These are phyloP conservation scores for Tolypocladium pustulatum DNA, from an alignment of 2,329 filamentous ascomycete species.

Conservation along the genomic window DNA sequence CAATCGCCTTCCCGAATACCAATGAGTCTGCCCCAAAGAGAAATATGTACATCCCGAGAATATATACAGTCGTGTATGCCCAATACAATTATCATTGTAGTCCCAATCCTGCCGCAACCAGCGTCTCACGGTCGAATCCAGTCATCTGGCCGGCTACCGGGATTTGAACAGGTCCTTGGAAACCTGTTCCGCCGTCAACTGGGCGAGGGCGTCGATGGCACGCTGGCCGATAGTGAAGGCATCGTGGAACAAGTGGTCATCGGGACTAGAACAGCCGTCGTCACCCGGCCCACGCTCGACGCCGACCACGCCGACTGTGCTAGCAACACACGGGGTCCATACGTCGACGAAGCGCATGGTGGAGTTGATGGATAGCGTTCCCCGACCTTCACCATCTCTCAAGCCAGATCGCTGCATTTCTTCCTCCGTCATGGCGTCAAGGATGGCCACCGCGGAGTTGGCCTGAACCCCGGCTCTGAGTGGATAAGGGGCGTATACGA, in stretches of 20 bases:
- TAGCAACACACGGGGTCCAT: constrained; percentile 28
- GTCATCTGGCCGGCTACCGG: background rate
- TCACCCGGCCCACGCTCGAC: constrained; percentile 5
- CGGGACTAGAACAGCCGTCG: constrained; percentile 27
- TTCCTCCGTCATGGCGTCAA: constrained; percentile 35
- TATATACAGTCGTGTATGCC: background rate
- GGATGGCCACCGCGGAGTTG: constrained; percentile 27
- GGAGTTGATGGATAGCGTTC: constrained; percentile 20
- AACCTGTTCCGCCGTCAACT: constrained; percentile 8
- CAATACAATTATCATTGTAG: background rate
- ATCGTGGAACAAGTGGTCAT: constrained; percentile 42
- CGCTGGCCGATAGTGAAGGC: constrained; percentile 32
- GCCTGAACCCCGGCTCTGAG: constrained; percentile 31
- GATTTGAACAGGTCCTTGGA: constrained; percentile 12
- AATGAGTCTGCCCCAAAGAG: background rate
- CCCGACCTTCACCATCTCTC: constrained; percentile 32
- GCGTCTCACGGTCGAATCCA: background rate
- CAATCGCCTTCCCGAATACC: background rate
- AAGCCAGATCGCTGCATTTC: constrained; percentile 33
- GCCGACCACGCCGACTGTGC: constrained; percentile 6
- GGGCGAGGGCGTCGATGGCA: constrained; percentile 13
- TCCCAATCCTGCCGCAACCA: background rate
- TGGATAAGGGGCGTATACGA: constrained; percentile 21
- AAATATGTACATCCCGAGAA: background rate
- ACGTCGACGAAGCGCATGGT: constrained; percentile 29